phyloP scores from a whole-genome alignment of 768 basidiomycete species.

The Collybia mongolica region DNA sequence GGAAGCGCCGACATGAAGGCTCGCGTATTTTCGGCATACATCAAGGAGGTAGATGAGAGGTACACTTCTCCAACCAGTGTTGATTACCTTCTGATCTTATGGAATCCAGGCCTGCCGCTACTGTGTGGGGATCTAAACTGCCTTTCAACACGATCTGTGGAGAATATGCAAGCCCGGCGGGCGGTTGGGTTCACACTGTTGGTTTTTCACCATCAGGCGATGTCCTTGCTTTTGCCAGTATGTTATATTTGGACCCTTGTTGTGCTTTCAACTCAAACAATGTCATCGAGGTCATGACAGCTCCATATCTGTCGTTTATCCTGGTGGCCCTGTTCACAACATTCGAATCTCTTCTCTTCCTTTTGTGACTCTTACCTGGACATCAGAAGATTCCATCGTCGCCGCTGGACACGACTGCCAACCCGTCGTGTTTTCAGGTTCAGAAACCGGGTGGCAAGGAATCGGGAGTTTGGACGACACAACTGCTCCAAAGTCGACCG shows the following conservation, averaged over 20 bases:
- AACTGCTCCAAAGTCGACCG: slow-evolving; percentile 42
- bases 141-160: slow-evolving; percentile 98
- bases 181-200: slow-evolving; percentile 97
- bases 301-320: slow-evolving; percentile 89
- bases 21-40: slow-evolving; percentile 95
- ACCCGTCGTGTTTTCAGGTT: slow-evolving; percentile 83
- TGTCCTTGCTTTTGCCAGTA: slow-evolving; percentile 88
- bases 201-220: slow-evolving; percentile 98
- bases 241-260: not conserved
- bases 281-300: slow-evolving; percentile 85
- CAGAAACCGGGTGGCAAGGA: slow-evolving; percentile 73
- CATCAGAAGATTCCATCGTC: slow-evolving; percentile 75
- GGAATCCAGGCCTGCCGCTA: slow-evolving; percentile 68
- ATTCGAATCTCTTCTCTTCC: slow-evolving; percentile 82
- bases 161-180: slow-evolving; percentile 84
- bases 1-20: slow-evolving; percentile 99
- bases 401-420: slow-evolving; percentile 99
- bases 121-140: slow-evolving; percentile 96
- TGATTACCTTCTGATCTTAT: slow-evolving; percentile 7
- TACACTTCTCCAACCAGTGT: slow-evolving; percentile 25
- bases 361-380: slow-evolving; percentile 83
- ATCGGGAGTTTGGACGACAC: slow-evolving; percentile 85
- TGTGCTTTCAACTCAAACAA: not conserved
- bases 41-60: slow-evolving; percentile 97
- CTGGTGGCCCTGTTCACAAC: slow-evolving; percentile 72